Evolutionary conservation across 768 basidiomycete genomes (phyloP).

Genomic region (Russula emetica): DNA sequence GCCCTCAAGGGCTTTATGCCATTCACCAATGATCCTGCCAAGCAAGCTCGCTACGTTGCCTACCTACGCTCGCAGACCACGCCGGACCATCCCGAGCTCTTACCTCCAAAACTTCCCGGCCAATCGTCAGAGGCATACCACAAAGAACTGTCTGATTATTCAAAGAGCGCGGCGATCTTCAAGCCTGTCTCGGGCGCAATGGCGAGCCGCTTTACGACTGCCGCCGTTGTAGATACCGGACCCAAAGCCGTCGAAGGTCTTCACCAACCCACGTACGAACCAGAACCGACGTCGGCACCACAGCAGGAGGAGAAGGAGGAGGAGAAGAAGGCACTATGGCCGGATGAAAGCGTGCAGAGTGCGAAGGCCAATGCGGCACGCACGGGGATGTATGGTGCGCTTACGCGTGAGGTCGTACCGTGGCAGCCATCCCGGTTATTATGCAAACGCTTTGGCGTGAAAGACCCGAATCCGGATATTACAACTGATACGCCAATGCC

Average conservation of each 20-base stretch:
- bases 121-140: conserved; percentile 68
- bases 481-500: conserved; percentile 34
- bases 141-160: conserved; percentile 81
- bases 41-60: conserved; percentile 80
- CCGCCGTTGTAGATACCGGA: conserved; percentile 62
- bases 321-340: conserved; percentile 41
- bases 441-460: conserved; percentile 92
- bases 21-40: conserved; percentile 66
- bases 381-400: conserved; percentile 83
- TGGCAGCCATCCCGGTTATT: conserved; percentile 85
- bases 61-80: conserved; percentile 75
- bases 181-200: conserved; percentile 90
- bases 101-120: conserved; percentile 50
- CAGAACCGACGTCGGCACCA: conserved; percentile 29
- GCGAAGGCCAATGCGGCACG: conserved; percentile 79
- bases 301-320: conserved; percentile 39
- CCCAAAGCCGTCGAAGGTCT: conserved; percentile 64
- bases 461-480: conserved; percentile 70
- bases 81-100: conserved; percentile 39
- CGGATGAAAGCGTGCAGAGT: conserved; percentile 53
- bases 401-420: conserved; percentile 68
- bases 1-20: conserved; percentile 90
- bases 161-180: conserved; percentile 83
- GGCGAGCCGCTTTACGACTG: conserved; percentile 90
- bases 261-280: conserved; percentile 42